Conservation (phyloP, 768 basidiomycete species). For the Russula ochroleuca region DNA sequence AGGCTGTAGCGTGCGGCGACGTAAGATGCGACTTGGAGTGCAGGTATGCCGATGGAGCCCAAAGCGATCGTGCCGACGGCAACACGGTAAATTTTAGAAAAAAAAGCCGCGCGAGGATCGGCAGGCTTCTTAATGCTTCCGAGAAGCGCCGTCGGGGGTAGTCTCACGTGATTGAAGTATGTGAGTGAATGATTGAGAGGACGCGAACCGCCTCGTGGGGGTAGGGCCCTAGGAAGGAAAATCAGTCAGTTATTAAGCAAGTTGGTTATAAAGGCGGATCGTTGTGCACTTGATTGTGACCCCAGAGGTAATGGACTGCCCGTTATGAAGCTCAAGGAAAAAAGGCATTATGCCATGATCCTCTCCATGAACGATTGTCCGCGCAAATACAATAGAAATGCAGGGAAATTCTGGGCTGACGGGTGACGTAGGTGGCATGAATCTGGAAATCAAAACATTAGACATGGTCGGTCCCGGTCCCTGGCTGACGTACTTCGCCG, state of each 20-base stretch:
- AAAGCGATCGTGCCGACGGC: constrained; percentile 30
- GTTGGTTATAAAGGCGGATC: not conserved
- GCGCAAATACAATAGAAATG: constrained; percentile 42
- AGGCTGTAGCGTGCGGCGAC: constrained; percentile 57
- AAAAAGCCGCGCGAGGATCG: constrained; percentile 24
- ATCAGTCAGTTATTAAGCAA: not conserved
- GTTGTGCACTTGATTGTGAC: constrained; percentile 32
- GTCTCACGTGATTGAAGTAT: constrained; percentile 33
- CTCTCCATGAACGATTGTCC: constrained; percentile 36
- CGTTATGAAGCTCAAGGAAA: constrained; percentile 40
- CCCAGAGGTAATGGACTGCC: constrained; percentile 37
- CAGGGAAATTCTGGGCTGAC: constrained; percentile 31
- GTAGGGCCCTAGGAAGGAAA: constrained; percentile 9
- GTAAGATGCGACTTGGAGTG: constrained; percentile 48
- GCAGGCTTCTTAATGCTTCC: constrained; percentile 23
- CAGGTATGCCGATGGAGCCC: constrained; percentile 37
- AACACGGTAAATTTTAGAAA: constrained; percentile 28
- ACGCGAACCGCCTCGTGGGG: constrained; percentile 28
- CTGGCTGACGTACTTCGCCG: constrained; percentile 39
- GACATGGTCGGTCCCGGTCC: too few species aligned
- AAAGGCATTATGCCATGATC: constrained; percentile 40
- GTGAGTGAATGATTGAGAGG: constrained; percentile 38
- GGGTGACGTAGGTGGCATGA: constrained; percentile 45
- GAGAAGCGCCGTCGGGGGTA: constrained; percentile 33
- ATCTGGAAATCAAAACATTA: constrained; percentile 32